Base-by-base conservation (phyloP, 768 basidiomycete species). In the Amanita molliuscula region DNA sequence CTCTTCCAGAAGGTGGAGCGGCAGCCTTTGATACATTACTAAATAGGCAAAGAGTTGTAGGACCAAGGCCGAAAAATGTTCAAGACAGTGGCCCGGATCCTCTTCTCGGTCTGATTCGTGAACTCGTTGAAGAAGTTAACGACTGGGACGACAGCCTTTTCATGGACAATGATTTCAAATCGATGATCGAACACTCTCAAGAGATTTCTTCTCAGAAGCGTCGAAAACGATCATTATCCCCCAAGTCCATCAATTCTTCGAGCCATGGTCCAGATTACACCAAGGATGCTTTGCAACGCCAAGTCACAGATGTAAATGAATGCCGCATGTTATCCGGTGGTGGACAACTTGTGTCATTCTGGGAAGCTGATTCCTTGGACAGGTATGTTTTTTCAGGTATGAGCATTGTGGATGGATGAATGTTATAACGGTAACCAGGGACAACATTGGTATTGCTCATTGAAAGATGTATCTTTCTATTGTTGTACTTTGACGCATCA, bases 141-240 rank as follows among this genome's bases (percentile, higher is more conserved):
- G 68, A 68, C 33, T 78, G 77, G 77, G 76, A 77, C 53, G 61
- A 67, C 13, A 71, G 66, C 51, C 57, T 77, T 31, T 74, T 73
- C 54, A 64, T 76, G 59, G 69, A 75, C 53, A 59, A 70, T 33
- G 70, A 69, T 16, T 78, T 78, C 62, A 73, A 65, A 54, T 58
- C 62, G 4, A 63, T 77, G 62, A 67, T 77, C 15, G 56, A 67
- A 40, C 59, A 59, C 34, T 67, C 69, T 18, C 58, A 59, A 48
- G 37, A 38, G 21, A 23, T 48, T 11, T 35, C 38, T 36, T n/a
- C 46, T 47, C 11, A 56, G 35, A 34, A 35, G 35, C 43, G 47
- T 18, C 38, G n/a, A 35, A 31, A 42, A 20, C 47, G 6, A 38
- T 48, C 44, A 42, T 21, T 23, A 23, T 20, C 25, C 3, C 7